A percentile compares a stretch with the other conserved stretches of the same genome.
Conservation (phyloP, 768 basidiomycete genomes). For the Porpolomopsis calyptriformis region DNA sequence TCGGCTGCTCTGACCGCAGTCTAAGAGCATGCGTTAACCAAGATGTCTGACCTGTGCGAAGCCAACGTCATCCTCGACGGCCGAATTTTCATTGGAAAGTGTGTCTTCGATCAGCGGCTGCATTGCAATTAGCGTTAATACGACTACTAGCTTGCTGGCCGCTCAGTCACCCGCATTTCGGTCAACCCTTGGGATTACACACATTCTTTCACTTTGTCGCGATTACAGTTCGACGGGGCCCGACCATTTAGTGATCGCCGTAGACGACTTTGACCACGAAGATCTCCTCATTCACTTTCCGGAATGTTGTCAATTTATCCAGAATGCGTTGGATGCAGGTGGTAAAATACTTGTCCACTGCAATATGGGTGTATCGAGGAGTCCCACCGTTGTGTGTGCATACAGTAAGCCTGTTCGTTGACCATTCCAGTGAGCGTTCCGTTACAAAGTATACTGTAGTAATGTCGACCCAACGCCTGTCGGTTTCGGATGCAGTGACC, state of each 20-base stretch:
- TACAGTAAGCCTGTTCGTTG: conserved; percentile 31
- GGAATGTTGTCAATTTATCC: conserved; percentile 49
- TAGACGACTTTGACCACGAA: conserved; percentile 38
- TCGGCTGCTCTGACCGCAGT: no score
- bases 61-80: conserved; percentile 27
- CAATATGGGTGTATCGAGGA: conserved; percentile 63
- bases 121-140: no score
- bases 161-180: conserved; percentile 24
- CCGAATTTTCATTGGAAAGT: conserved; percentile 36
- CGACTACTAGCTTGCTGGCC: conserved; percentile 24
- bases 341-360: conserved; percentile 64
- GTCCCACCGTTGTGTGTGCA: conserved; percentile 48
- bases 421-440: background rate
- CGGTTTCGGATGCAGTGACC: conserved; percentile 34
- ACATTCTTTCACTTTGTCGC: conserved; percentile 46
- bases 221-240: conserved; percentile 36
- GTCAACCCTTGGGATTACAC: conserved; percentile 34
- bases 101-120: conserved; percentile 12
- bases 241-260: conserved; percentile 30
- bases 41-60: no score
- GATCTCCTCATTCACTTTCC: conserved; percentile 56
- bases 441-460: conserved; percentile 21
- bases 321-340: conserved; percentile 38
- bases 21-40: no score
- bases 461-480: conserved; percentile 37